Evolutionary conservation across 805 yeast genomes (phyloP), one percentile per base, ranked within the genome.

Genomic region (Yarrowia sp.): DNA sequence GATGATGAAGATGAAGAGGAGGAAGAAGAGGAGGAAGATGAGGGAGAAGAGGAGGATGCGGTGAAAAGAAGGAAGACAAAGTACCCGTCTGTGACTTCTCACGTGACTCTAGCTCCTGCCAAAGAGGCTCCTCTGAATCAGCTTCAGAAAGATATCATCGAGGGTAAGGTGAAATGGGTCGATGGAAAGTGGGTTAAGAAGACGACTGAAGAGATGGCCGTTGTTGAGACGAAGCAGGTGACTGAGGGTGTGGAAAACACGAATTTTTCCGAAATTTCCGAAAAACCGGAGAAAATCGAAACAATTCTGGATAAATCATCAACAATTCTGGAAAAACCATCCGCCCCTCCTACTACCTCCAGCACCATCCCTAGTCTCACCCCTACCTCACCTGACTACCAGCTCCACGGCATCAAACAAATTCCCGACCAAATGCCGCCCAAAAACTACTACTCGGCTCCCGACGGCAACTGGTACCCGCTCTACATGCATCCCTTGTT

Each of bases 401-500:
- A 56, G 10, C 49, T 49, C 5, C 19, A 26, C 1, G 32, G 22
- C 15, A 2, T 15, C 35, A 8, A 10, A 8, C 40, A 42, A 2
- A 19, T 10, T 2, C 8, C n/a, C 5, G 10, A 41, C 12, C n/a
- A 42, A 14, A 15, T 42, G 49, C 64, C 64, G 8, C 64, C 64
- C 3, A 32, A 7, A 16, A 26, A 56, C 49, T 42, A 42, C 32
- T 56, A 42, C 26, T 56, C 49, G 15, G 48, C 64, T 26, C 64
- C 64, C 12, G 49, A 56, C 26, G 49, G 49, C 10, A n/a, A 26
- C 12, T 56, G 64, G 64, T 56, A 56, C 49, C 64, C 64, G 4
- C 32, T 56, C n/a, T 15, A 7, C 41, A 15, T 56, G 7, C 64
- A 56, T 42, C 64, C 64, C 35, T 3, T 42, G 40, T 56, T 56